Percentiles rank a stretch among this genome's conserved stretches.
These are phyloP conservation scores for Galium porrigens DNA, from an alignment of 305 asterid genomes.

Conservation along the genomic window DNA sequence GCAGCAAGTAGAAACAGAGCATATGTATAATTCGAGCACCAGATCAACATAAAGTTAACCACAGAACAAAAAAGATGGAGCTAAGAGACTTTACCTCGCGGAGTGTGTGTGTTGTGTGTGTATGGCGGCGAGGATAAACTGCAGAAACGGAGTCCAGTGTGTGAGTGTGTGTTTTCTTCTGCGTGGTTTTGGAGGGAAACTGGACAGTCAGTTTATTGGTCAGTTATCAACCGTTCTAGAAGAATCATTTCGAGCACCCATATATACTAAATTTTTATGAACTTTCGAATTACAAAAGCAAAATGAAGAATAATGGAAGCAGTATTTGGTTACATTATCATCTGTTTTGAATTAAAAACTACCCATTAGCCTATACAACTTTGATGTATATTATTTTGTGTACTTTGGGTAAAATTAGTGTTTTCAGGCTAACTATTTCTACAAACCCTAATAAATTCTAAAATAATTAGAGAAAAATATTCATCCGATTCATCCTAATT, in stretches of 20 bases:
- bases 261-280: too few species aligned
- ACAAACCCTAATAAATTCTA: too few species aligned
- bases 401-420: too few species aligned
- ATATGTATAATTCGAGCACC: background rate
- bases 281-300: background rate
- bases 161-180: background rate
- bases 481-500: too few species aligned
- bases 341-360: too few species aligned
- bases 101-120: background rate
- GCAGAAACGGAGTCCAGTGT: background rate
- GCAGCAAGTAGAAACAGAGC: background rate
- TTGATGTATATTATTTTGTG: too few species aligned
- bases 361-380: too few species aligned
- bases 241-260: background rate
- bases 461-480: too few species aligned
- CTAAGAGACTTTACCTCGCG: background rate
- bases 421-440: too few species aligned
- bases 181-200: slow-evolving; percentile 1
- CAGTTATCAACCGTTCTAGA: background rate
- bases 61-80: background rate
- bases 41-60: background rate
- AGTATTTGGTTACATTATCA: background rate
- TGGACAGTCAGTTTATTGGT: background rate
- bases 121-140: background rate
- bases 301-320: background rate